Evolutionary conservation across 441 rosid species (phyloP).

Genomic region (Eruca vesicaria): DNA sequence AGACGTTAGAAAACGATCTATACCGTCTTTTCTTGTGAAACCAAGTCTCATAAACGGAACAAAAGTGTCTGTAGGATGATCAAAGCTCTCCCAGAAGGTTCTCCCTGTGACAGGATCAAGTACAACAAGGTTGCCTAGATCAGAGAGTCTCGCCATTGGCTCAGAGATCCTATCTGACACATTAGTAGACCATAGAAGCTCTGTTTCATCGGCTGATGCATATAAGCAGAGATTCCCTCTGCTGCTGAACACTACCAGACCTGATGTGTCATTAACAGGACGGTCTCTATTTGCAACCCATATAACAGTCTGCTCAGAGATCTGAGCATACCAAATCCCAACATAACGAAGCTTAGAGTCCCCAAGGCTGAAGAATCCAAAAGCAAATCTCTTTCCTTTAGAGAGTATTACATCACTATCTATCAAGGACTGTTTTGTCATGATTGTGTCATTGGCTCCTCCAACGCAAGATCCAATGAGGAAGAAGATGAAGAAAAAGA

Average conservation of each 20-base stretch:
- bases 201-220: slow-evolving; percentile 29
- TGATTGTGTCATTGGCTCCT: slow-evolving; percentile 34
- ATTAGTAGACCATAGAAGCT: slow-evolving; percentile 58
- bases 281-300: slow-evolving; percentile 76
- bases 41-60: slow-evolving; percentile 62
- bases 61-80: slow-evolving; percentile 49
- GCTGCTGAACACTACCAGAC: slow-evolving; percentile 39
- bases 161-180: slow-evolving; percentile 18
- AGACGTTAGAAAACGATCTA: slow-evolving; percentile 37
- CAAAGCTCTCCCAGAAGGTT: slow-evolving; percentile 63
- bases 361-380: slow-evolving; percentile 57
- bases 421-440: slow-evolving; percentile 32
- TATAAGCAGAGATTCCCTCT: slow-evolving; percentile 48
- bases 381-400: slow-evolving; percentile 36
- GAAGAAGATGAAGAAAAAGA: slow-evolving; percentile 2
- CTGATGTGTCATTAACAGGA: slow-evolving; percentile 46
- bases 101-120: slow-evolving; percentile 25
- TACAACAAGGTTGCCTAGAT: slow-evolving; percentile 60
- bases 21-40: slow-evolving; percentile 30
- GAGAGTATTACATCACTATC: slow-evolving; percentile 56
- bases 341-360: slow-evolving; percentile 46
- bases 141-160: slow-evolving; percentile 44
- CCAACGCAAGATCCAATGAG: slow-evolving; percentile 22
- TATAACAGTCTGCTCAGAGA: slow-evolving; percentile 39
- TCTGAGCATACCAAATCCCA: slow-evolving; percentile 58